Conservation (phyloP, 1,284 basidiomycete genomes). For the Naganishia liquefaciens region DNA sequence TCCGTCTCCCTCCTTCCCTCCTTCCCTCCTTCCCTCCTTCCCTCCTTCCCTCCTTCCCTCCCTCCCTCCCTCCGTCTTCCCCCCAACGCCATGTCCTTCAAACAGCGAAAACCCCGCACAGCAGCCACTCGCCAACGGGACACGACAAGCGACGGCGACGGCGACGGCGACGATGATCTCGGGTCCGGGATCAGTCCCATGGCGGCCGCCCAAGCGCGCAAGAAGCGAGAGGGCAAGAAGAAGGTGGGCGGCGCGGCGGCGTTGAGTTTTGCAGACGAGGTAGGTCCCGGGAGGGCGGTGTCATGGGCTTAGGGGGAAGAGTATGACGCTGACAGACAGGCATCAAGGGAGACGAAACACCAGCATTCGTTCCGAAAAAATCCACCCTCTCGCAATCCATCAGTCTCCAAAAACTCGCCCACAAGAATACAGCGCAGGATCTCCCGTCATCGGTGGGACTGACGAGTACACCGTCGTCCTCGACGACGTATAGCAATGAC, state of each 20-base stretch:
- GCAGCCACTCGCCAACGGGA: background rate
- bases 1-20: too few species aligned
- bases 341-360: constrained; percentile 32
- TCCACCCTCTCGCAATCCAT: constrained; percentile 51
- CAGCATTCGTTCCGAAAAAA: constrained; percentile 51
- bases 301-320: background rate
- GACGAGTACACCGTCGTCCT: constrained; percentile 45
- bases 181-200: constrained; percentile 23
- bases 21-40: background rate
- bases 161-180: constrained; percentile 29
- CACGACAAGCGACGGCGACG: constrained; percentile 1
- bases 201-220: constrained; percentile 48
- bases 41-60: background rate
- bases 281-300: constrained; percentile 17
- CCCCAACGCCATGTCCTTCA: constrained; percentile 4
- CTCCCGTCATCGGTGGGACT: constrained; percentile 41
- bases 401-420: constrained; percentile 32
- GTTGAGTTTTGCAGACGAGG: constrained; percentile 59
- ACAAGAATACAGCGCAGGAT: constrained; percentile 39
- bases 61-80: background rate
- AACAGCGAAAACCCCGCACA: constrained; percentile 11
- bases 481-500: constrained; percentile 65
- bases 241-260: constrained; percentile 25
- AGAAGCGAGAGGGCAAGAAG: constrained; percentile 53
- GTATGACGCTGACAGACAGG: constrained; percentile 1